Conservation (phyloP, 768 basidiomycete species). For the Lyophyllum atratum region DNA sequence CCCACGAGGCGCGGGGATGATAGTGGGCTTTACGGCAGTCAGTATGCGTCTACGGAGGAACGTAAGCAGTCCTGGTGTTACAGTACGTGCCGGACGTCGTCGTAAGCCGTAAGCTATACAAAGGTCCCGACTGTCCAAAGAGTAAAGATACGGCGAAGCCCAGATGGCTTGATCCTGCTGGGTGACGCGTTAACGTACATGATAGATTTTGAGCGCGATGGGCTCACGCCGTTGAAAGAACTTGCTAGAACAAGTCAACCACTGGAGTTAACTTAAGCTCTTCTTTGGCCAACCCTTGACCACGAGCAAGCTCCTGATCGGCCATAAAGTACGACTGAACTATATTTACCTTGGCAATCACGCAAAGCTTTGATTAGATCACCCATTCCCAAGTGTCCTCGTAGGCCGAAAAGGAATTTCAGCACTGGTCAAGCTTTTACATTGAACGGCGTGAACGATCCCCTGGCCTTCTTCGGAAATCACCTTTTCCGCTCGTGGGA, state of each 20-base stretch:
- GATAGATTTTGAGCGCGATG: background rate
- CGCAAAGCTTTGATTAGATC: background rate
- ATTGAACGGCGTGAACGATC: background rate
- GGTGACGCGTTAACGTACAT: background rate
- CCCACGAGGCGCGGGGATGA: slow-evolving; percentile 4
- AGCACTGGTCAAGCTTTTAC: background rate
- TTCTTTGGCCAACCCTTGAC: background rate
- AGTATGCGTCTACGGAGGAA: background rate
- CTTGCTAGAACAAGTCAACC: slow-evolving; percentile 3
- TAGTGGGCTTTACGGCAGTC: slow-evolving; percentile 2
- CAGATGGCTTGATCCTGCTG: background rate
- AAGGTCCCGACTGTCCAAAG: background rate
- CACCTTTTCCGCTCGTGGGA: background rate
- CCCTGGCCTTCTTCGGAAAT: background rate
- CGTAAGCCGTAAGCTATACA: background rate
- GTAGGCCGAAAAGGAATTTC: background rate
- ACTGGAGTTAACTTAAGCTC: slow-evolving; percentile 6
- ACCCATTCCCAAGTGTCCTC: background rate
- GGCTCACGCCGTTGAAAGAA: background rate
- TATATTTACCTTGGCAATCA: background rate
- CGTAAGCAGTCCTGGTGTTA: background rate
- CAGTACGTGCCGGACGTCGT: background rate
- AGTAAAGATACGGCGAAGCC: slow-evolving; percentile 9
- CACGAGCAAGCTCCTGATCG: slow-evolving; percentile 8
- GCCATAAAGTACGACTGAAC: background rate